A percentile compares a stretch with the other conserved stretches of the same genome.
phyloP scores from a whole-genome alignment of 2,329 filamentous ascomycete genomes.

The Exophiala calicioides region DNA sequence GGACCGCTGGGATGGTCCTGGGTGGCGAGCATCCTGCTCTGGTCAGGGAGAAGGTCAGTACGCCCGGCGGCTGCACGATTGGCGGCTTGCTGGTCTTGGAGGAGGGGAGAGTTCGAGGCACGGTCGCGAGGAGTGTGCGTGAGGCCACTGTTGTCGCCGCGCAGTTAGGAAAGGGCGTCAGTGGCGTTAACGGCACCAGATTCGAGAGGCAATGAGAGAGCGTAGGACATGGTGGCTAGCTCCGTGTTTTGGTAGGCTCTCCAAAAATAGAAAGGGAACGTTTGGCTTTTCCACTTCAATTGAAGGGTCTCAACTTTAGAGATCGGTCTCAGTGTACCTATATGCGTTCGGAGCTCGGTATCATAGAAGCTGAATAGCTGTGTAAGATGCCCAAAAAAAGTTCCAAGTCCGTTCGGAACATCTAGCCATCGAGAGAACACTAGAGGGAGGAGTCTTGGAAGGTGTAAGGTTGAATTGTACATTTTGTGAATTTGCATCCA shows the following conservation, averaged over 20 bases:
- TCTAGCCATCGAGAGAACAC: no score
- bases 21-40: slow-evolving; percentile 61
- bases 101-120: slow-evolving; percentile 72
- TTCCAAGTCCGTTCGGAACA: no score
- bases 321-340: no score
- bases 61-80: slow-evolving; percentile 65
- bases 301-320: no score
- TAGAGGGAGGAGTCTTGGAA: background rate
- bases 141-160: slow-evolving; percentile 62
- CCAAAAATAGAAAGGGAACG: no score
- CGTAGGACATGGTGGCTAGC: no score
- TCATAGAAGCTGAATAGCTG: no score
- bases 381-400: no score
- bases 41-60: slow-evolving; percentile 61
- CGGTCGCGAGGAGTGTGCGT: slow-evolving; percentile 65
- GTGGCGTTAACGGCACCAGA: slow-evolving; percentile 32
- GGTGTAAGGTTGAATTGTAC: slow-evolving; percentile 9
- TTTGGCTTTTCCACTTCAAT: no score
- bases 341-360: no score
- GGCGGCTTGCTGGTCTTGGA: slow-evolving; percentile 66
- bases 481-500: slow-evolving; percentile 3
- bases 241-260: no score
- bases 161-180: slow-evolving; percentile 46
- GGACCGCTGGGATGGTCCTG: slow-evolving; percentile 59
- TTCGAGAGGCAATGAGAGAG: slow-evolving; percentile 23